These are phyloP conservation scores for Fusarium beomiforme DNA, from an alignment of 2,329 filamentous ascomycete species.

Conservation along the genomic window DNA sequence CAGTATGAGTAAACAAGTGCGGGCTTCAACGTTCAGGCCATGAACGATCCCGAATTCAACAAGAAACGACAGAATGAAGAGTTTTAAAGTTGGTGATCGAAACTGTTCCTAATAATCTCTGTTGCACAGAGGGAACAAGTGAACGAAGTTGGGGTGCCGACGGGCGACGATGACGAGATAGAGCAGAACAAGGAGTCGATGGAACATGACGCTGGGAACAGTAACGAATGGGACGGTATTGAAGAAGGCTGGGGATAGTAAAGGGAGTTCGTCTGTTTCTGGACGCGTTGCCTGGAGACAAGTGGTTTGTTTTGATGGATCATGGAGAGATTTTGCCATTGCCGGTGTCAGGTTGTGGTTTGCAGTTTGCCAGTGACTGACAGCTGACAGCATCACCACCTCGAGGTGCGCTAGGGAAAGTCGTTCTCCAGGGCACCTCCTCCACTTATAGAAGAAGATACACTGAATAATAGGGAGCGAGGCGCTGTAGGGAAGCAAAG, in stretches of 20 bases:
- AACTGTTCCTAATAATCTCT: background rate
- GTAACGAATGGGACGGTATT: background rate
- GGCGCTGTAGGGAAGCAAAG: too few relatives aligned
- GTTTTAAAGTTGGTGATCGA: background rate
- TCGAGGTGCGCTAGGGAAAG: background rate
- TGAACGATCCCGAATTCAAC: background rate
- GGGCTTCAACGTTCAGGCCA: background rate
- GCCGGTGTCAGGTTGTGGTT: background rate
- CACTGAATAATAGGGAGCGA: too few relatives aligned
- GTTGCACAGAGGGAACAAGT: background rate
- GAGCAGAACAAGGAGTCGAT: background rate
- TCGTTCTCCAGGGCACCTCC: background rate
- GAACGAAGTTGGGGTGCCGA: background rate
- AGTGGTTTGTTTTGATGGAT: background rate
- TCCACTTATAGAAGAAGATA: background rate
- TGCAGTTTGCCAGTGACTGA: background rate
- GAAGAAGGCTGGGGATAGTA: background rate
- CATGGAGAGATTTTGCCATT: background rate
- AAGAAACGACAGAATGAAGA: background rate
- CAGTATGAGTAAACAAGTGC: background rate
- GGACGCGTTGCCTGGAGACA: background rate
- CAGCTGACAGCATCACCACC: background rate
- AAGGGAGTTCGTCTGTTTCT: background rate
- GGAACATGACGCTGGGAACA: slow-evolving; percentile 1
- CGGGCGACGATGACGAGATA: background rate